Conservation (phyloP, 768 basidiomycete species). For the Clavaria fumosa region DNA sequence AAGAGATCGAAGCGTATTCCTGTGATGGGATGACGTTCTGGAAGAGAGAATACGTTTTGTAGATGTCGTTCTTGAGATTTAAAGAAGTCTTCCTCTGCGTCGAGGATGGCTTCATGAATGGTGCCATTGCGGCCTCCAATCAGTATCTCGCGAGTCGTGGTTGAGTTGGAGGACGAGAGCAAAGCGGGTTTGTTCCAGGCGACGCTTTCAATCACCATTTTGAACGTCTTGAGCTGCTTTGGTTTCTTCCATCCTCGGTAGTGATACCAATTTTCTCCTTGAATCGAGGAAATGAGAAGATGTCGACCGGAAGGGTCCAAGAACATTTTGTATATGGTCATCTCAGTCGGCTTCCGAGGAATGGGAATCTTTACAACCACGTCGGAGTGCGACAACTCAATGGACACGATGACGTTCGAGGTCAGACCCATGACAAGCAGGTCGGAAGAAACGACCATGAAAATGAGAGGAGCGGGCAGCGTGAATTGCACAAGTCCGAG, state of each 20-base stretch:
- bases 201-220: slow-evolving; percentile 79
- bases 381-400: slow-evolving; percentile 79
- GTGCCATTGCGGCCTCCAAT: slow-evolving; percentile 76
- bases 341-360: slow-evolving; percentile 57
- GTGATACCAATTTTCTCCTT: slow-evolving; percentile 91
- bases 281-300: slow-evolving; percentile 67
- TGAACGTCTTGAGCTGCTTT: slow-evolving; percentile 60
- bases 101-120: slow-evolving; percentile 79
- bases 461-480: slow-evolving; percentile 70
- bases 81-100: slow-evolving; percentile 85
- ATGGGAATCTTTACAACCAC: slow-evolving; percentile 73
- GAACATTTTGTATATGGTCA: slow-evolving; percentile 71
- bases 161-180: slow-evolving; percentile 47
- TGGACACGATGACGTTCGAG: slow-evolving; percentile 67
- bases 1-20: slow-evolving; percentile 75
- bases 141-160: slow-evolving; percentile 71
- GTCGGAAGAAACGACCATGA: slow-evolving; percentile 76
- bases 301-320: slow-evolving; percentile 90
- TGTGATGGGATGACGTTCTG: slow-evolving; percentile 70
- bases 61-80: slow-evolving; percentile 76
- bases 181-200: slow-evolving; percentile 76
- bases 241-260: slow-evolving; percentile 74
- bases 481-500: slow-evolving; percentile 82
- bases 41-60: slow-evolving; percentile 57
- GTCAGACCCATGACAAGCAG: slow-evolving; percentile 71